Evolutionary conservation across 2,329 filamentous ascomycete species (phyloP), one percentile per base, ranked within the genome.

Genomic region (Phaeosphaeria sp.): DNA sequence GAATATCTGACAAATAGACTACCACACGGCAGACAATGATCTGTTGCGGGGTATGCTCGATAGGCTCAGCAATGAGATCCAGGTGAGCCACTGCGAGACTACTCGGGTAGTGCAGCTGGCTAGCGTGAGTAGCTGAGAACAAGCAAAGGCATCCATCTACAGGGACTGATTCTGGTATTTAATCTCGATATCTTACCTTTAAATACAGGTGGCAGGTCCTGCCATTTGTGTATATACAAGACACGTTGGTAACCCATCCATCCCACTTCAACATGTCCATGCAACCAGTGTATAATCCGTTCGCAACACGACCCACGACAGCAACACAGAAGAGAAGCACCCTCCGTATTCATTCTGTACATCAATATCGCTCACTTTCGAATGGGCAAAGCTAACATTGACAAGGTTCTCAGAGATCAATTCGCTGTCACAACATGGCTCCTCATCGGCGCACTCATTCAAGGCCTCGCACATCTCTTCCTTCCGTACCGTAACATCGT

Each of bases 401-500:
- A 3, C 15, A 3, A 54, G 52, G 22, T 55, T 18, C 24, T 55
- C 39, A 53, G 53, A n/a, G 57, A 60, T 21, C 60, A 58, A 20
- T 53, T 56, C 21, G 44, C 33, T 39, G 33, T 63, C 20, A n/a
- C 45, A 6, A 60, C 53, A 33, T 60, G 53, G 55, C 55, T 60
- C n/a, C 50, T 53, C 3, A 43, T 60, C 27, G 60, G 57, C 3
- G 60, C 53, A 13, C 9, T 53, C 0, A 47, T 63, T 2, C 57
- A 63, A 43, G 52, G 52, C 15, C 18, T 43, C 7, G 55, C 53
- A 27, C 55, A 53, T 22, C 21, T 51, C 18, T 36, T 57, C 36
- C 46, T 53, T 3, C 60, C 54, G 3, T 60, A 63, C 30, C 55
- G 57, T 13, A 60, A 60, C 43, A 63, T 60, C 43, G 57, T 56